Conservation (phyloP, 2,329 filamentous ascomycete genomes). For the Albophoma yamanashiensis region DNA sequence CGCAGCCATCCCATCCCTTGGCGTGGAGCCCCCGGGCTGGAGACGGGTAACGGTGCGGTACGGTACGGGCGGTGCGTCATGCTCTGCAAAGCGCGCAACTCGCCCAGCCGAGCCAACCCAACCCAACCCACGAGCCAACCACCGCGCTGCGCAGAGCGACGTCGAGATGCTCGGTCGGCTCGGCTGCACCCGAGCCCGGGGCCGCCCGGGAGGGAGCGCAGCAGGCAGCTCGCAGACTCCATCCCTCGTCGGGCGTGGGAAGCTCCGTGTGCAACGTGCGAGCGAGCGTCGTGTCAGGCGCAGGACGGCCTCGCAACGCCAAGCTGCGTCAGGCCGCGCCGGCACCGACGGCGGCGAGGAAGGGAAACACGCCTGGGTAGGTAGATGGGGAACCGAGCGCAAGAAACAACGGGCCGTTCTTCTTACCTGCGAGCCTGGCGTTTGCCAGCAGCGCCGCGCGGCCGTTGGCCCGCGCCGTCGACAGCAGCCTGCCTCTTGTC, state of each 20-base stretch:
- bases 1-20: background rate
- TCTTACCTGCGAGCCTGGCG: background rate
- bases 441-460: background rate
- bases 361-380: too few species aligned
- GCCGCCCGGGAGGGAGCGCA: background rate
- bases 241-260: background rate
- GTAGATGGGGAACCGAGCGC: too few species aligned
- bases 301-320: background rate
- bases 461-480: background rate
- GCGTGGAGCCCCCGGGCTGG: background rate
- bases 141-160: background rate
- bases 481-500: background rate
- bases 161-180: background rate
- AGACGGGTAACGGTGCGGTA: background rate
- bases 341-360: background rate
- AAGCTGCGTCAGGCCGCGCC: background rate
- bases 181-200: conserved; percentile 3
- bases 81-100: too few species aligned
- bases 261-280: background rate
- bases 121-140: background rate
- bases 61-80: too few species aligned
- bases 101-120: too few species aligned
- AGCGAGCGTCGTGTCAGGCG: background rate
- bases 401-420: background rate
- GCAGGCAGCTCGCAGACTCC: background rate